Evolutionary conservation across 352 stramenopile genomes (phyloP), one percentile per base, ranked within the genome.

Genomic region (Pythium dissotocum): DNA sequence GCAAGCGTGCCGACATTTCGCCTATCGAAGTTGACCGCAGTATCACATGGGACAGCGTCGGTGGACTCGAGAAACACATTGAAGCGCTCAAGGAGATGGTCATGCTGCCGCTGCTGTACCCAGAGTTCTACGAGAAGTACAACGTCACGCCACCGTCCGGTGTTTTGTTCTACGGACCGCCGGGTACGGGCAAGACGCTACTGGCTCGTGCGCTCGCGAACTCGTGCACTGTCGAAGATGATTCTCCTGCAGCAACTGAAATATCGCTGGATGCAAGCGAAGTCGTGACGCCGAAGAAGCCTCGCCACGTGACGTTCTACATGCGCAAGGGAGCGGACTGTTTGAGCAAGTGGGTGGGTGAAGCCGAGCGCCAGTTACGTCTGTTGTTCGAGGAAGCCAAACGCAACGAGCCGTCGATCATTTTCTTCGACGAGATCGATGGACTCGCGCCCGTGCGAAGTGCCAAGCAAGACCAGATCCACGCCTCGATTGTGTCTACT

Each of bases 401-500:
- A 51, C 82, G 82, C 7, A 94, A 96, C 48, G 73, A 98, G 73
- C 93, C 93, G 1, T 97, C 93, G 2, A 98, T 98, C 59, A 98
- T 98, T 59, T 98, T 98, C 71, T 98, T 98, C 53, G 94, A 98
- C 62, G 94, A 98, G 58, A 97, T 98, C 63, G 92, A 98, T 61
- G 91, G 93, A 13, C 85, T 98, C 12, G 93, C 93, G 6, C 94
- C 94, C 9, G 90, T 97, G 30, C 88, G 94, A 48, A 97, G 89
- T 65, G 85, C 87, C 13, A 98, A 98, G 40, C 93, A 98, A 69
- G 91, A 98, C 67, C 92, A 98, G 67, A 98, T 98, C 59, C 92
- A 98, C 69, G 89, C 89, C 5, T 97, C 88, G 2, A 97, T 98
- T 38, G 91, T 98, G 30, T 98, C 93, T 5, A 98, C 93, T 4